These are phyloP conservation scores for Acer yangbiense DNA, from an alignment of 345 rosid genomes.

Conservation along the genomic window DNA sequence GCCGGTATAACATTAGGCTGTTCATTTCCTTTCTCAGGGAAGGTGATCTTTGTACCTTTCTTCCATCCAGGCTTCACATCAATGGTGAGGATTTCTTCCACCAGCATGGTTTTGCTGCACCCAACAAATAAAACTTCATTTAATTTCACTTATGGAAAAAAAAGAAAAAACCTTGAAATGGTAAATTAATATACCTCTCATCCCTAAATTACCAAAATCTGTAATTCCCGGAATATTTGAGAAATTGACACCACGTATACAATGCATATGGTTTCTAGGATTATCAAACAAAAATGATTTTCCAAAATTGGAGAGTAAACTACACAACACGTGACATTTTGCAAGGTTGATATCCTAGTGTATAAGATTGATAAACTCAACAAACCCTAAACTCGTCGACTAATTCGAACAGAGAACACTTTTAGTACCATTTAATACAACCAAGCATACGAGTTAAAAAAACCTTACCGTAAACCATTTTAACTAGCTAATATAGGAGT, in stretches of 20 bases:
- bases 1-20: conserved; percentile 46
- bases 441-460: neutral
- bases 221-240: neutral
- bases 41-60: conserved; percentile 59
- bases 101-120: conserved; percentile 38
- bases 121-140: neutral
- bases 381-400: neutral
- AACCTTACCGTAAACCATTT: neutral
- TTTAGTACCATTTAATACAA: neutral
- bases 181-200: neutral
- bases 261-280: neutral
- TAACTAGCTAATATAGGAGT: neutral
- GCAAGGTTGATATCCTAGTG: neutral
- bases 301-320: no score
- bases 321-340: no score
- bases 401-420: neutral
- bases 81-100: conserved; percentile 47
- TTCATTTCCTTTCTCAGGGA: conserved; percentile 53
- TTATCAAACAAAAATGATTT: neutral
- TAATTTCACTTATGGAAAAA: neutral
- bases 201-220: neutral
- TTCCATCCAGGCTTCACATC: conserved; percentile 61
- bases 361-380: neutral
- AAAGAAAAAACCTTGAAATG: neutral
- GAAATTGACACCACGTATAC: neutral